Percentiles rank a stretch among this genome's conserved stretches.
phyloP scores from a whole-genome alignment of 2,329 filamentous ascomycete species.

The Bipolaris bicolor region DNA sequence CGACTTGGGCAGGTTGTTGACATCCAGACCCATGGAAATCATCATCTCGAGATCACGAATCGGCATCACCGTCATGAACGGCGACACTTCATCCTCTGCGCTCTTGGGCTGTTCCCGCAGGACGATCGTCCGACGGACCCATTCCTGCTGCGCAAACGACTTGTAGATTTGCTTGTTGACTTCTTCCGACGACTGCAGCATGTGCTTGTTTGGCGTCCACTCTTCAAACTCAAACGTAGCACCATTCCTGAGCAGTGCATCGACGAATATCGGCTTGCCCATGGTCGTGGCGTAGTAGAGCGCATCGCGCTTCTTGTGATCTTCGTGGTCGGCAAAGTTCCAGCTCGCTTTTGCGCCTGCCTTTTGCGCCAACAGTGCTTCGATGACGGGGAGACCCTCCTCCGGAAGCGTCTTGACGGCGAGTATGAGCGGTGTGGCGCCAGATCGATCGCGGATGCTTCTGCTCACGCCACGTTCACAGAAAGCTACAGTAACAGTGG shows the following conservation, averaged over 20 bases:
- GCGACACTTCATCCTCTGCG: constrained; percentile 7
- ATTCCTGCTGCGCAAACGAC: constrained; percentile 37
- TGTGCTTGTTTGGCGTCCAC: constrained; percentile 26
- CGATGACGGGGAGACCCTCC: constrained; percentile 36
- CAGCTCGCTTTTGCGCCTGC: constrained; percentile 23
- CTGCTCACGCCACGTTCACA: constrained; percentile 41
- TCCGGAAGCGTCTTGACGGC: constrained; percentile 39
- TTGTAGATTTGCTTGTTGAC: constrained; percentile 28
- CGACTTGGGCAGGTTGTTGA: constrained; percentile 25
- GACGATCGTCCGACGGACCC: constrained; percentile 27
- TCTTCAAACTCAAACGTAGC: constrained; percentile 35
- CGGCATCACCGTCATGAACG: constrained; percentile 29
- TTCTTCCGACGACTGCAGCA: constrained; percentile 13
- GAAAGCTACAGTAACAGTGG: constrained; percentile 29
- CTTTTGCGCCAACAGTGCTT: constrained; percentile 31
- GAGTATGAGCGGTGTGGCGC: constrained; percentile 44
- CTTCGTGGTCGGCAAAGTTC: constrained; percentile 43
- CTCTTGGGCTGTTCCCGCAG: constrained; percentile 26
- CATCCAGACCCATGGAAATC: constrained; percentile 35
- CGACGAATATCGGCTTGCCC: constrained; percentile 35
- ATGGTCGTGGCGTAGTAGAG: constrained; percentile 38
- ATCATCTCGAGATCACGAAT: constrained; percentile 28
- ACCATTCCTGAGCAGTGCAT: constrained; percentile 35
- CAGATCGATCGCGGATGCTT: constrained; percentile 41
- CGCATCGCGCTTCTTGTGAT: constrained; percentile 36